These are phyloP conservation scores for Aegle marmelos DNA, from an alignment of 345 rosid genomes.

Conservation along the genomic window DNA sequence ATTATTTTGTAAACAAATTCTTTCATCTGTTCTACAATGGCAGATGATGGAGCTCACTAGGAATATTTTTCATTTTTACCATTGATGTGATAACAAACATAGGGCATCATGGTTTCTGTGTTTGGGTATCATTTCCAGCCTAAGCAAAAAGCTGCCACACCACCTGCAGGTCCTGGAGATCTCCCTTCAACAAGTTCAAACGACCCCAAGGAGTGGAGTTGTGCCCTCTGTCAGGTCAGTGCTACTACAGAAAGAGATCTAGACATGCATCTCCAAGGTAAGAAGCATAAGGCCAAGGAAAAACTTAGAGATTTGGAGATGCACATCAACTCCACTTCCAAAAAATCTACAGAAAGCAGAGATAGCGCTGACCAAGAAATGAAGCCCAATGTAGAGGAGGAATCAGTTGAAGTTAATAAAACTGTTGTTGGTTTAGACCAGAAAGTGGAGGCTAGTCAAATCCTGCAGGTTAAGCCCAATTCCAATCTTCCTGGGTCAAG, in stretches of 20 bases:
- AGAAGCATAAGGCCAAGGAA: conserved; percentile 28
- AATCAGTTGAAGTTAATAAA: neutral
- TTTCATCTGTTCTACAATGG: neutral
- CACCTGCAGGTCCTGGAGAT: conserved; percentile 17
- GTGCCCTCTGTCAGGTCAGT: conserved; percentile 48
- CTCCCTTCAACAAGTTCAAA: conserved; percentile 14
- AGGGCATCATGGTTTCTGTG: conserved; percentile 13
- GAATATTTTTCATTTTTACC: neutral
- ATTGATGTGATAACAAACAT: neutral
- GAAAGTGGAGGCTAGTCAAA: neutral
- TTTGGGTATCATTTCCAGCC: conserved; percentile 36
- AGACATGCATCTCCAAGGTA: conserved; percentile 37
- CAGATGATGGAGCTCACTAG: neutral
- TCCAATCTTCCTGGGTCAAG: conserved; percentile 30
- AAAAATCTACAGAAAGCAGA: neutral
- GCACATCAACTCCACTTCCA: neutral
- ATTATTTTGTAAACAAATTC: neutral
- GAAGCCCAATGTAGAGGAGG: neutral
- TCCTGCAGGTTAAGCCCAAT: conserved; percentile 50
- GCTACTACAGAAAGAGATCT: conserved; percentile 37
- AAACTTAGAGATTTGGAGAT: neutral
- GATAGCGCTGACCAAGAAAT: neutral
- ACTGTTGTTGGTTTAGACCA: neutral
- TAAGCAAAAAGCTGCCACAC: conserved; percentile 39
- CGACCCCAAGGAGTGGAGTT: conserved; percentile 43